phyloP scores from a whole-genome alignment of 805 yeast genomes.

The Kodamaea jinghongensis region DNA sequence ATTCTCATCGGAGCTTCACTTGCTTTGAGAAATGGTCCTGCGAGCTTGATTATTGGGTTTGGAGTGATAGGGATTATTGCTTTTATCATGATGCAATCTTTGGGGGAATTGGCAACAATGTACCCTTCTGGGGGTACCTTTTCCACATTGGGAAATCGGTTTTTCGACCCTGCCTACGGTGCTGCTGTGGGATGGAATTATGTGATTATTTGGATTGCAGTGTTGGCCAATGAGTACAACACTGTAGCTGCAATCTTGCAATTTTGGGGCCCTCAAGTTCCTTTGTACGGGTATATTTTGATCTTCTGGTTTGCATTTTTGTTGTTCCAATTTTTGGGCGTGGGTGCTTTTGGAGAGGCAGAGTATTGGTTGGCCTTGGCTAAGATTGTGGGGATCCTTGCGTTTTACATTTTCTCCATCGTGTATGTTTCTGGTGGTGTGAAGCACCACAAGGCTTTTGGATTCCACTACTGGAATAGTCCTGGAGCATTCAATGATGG shows the following conservation, averaged over 20 bases:
- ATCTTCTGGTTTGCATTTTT: constrained; percentile 53
- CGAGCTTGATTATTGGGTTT: constrained; percentile 50
- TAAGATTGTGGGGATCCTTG: constrained; percentile 46
- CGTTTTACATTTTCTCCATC: constrained; percentile 52
- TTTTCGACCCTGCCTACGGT: constrained; percentile 55
- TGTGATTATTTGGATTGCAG: constrained; percentile 56
- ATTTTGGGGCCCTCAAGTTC: constrained; percentile 51
- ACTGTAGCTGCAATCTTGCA: constrained; percentile 48
- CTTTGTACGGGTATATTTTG: constrained; percentile 53
- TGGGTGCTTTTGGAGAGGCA: constrained; percentile 54
- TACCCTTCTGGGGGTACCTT: constrained; percentile 54
- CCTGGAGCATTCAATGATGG: constrained; percentile 46
- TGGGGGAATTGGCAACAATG: constrained; percentile 55
- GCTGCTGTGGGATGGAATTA: constrained; percentile 54
- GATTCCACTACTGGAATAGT: constrained; percentile 42
- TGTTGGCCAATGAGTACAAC: constrained; percentile 54
- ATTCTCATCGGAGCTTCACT: constrained; percentile 51
- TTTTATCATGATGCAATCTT: constrained; percentile 50
- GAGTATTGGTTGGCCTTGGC: constrained; percentile 53
- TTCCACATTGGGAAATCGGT: constrained; percentile 49
- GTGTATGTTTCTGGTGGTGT: constrained; percentile 45
- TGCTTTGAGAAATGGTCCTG: constrained; percentile 52
- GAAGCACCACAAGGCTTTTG: constrained; percentile 35
- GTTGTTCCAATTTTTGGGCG: constrained; percentile 50
- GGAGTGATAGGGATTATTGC: constrained; percentile 53